Conservation (phyloP, 1,139 yeast species). For the Debaryomycetaceae sp. region DNA sequence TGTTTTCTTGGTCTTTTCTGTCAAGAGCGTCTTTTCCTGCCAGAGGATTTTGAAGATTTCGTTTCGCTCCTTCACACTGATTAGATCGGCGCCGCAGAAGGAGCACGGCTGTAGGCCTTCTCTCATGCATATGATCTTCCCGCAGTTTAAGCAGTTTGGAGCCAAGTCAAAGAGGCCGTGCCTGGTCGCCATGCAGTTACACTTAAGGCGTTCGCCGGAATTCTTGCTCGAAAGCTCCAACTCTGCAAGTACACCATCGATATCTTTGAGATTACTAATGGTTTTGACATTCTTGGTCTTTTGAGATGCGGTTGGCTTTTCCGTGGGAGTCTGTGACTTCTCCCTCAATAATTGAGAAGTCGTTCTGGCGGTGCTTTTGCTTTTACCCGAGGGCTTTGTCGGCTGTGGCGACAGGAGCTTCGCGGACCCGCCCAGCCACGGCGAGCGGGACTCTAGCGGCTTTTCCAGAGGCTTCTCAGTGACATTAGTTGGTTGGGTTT, state of each 20-base stretch:
- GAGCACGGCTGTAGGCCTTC: slow-evolving; percentile 92
- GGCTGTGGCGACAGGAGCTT: slow-evolving; percentile 12
- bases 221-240: slow-evolving; percentile 18
- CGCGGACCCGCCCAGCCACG: slow-evolving; percentile 4
- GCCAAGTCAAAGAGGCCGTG: slow-evolving; percentile 86
- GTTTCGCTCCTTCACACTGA: slow-evolving; percentile 48
- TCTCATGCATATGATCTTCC: slow-evolving; percentile 79
- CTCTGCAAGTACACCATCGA: slow-evolving; percentile 33
- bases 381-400: slow-evolving; percentile 9
- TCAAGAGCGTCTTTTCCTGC: slow-evolving; percentile 34
- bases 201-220: slow-evolving; percentile 19
- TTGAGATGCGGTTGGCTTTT: too few relatives aligned
- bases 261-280: slow-evolving; percentile 45
- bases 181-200: slow-evolving; percentile 76
- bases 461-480: slow-evolving; percentile 1
- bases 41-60: slow-evolving; percentile 45
- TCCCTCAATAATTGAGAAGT: slow-evolving; percentile 27
- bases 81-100: slow-evolving; percentile 61
- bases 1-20: slow-evolving; percentile 8
- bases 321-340: slow-evolving; percentile 15
- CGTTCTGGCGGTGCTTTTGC: slow-evolving; percentile 9
- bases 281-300: slow-evolving; percentile 26
- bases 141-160: slow-evolving; percentile 91
- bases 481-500: slow-evolving; percentile 5
- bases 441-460: not conserved